Percentiles rank a stretch among this genome's conserved stretches.
These are phyloP conservation scores for Inga leiocalycina DNA, from an alignment of 306 rosid species.

Conservation along the genomic window DNA sequence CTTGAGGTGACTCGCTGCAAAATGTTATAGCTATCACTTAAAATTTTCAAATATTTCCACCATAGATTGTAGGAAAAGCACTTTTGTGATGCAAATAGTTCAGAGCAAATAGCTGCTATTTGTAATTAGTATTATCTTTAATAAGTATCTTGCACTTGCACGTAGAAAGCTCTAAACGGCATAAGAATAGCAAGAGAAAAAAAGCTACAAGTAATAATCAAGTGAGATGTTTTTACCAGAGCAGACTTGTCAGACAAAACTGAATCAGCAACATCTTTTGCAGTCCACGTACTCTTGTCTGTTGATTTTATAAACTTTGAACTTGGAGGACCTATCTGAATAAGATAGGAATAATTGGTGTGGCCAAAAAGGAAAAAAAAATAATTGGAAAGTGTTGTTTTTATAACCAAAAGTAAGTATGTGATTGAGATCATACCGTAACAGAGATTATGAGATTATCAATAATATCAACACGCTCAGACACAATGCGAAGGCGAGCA, in stretches of 20 bases:
- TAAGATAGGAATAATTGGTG: constrained; percentile 16
- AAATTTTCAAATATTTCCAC: constrained; percentile 7
- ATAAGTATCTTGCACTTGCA: not conserved
- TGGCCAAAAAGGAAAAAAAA: not conserved
- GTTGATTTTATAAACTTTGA: constrained; percentile 57
- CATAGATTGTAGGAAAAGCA: constrained; percentile 11
- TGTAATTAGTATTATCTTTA: not conserved
- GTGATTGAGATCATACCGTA: constrained; percentile 61
- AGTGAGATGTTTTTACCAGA: constrained; percentile 55
- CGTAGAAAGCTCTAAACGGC: not conserved
- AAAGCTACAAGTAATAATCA: constrained; percentile 4
- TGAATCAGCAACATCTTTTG: constrained; percentile 93
- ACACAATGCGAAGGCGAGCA: constrained; percentile 94
- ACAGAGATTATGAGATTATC: constrained; percentile 90
- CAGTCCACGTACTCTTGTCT: constrained; percentile 87
- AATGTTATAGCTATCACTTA: constrained; percentile 34
- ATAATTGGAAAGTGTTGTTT: constrained; percentile 39
- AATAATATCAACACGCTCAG: constrained; percentile 84
- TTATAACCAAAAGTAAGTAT: constrained; percentile 17
- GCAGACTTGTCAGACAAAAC: constrained; percentile 94
- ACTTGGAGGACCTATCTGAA: constrained; percentile 17
- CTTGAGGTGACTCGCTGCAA: constrained; percentile 93
- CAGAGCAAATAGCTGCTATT: not conserved
- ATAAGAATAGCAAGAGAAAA: constrained; percentile 23
- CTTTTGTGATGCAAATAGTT: constrained; percentile 11